Evolutionary conservation across 2,329 filamentous ascomycete species (phyloP).

Genomic region (Nothopassalora personata): DNA sequence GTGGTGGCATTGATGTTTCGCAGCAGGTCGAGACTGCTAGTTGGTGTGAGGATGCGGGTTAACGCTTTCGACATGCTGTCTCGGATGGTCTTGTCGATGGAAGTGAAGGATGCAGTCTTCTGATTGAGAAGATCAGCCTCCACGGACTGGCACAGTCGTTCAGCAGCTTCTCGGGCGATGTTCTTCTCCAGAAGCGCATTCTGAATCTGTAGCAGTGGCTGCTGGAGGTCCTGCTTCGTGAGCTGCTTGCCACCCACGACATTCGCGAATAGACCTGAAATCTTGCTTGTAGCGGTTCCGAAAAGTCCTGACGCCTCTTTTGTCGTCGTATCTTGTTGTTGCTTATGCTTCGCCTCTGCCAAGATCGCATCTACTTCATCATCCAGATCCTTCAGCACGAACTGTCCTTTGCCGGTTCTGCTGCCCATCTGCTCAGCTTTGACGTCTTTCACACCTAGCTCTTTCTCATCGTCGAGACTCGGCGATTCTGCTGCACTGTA

Average conservation of each 20-base stretch:
- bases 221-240: slow-evolving; percentile 81
- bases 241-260: slow-evolving; percentile 91
- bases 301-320: slow-evolving; percentile 64
- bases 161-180: slow-evolving; percentile 86
- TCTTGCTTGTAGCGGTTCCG: slow-evolving; percentile 71
- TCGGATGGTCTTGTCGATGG: slow-evolving; percentile 70
- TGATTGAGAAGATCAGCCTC: slow-evolving; percentile 83
- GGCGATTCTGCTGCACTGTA: slow-evolving; percentile 66
- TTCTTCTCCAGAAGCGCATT: slow-evolving; percentile 94
- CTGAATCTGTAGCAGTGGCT: slow-evolving; percentile 92
- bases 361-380: slow-evolving; percentile 91
- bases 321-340: slow-evolving; percentile 48
- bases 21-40: slow-evolving; percentile 86
- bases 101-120: slow-evolving; percentile 86
- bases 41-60: slow-evolving; percentile 92
- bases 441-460: slow-evolving; percentile 62
- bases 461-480: slow-evolving; percentile 48
- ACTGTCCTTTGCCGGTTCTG: slow-evolving; percentile 80
- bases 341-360: slow-evolving; percentile 66
- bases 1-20: slow-evolving; percentile 83
- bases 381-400: slow-evolving; percentile 86
- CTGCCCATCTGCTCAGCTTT: slow-evolving; percentile 79
- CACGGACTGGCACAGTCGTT: slow-evolving; percentile 85
- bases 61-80: slow-evolving; percentile 87
- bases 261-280: slow-evolving; percentile 86